A percentile compares a stretch with the other conserved stretches of the same genome.
phyloP scores from a whole-genome alignment of 306 rosid genomes.

The Cyamopsis tetragonoloba region DNA sequence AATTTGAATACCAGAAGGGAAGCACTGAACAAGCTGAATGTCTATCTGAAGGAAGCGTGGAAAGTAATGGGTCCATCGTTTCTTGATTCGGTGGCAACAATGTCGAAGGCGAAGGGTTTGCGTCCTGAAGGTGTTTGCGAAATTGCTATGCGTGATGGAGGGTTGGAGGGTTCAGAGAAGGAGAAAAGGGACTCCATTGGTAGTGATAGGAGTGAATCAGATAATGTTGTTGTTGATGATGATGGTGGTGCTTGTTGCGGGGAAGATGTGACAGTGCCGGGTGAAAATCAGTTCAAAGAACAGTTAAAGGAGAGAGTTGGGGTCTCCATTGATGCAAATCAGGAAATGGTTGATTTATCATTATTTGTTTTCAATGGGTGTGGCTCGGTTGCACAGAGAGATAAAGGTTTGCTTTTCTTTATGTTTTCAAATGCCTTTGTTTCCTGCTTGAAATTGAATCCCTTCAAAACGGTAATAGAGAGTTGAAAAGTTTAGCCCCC shows the following conservation, averaged over 20 bases:
- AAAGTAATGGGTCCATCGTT: constrained; percentile 51
- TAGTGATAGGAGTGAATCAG: background rate
- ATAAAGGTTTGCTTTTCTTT: constrained; percentile 29
- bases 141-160: background rate
- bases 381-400: constrained; percentile 20
- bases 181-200: background rate
- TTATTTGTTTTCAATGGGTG: too few relatives aligned
- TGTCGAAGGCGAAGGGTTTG: constrained; percentile 1
- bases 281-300: constrained; percentile 6
- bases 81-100: constrained; percentile 29
- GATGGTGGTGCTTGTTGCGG: constrained; percentile 6
- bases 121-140: constrained; percentile 17
- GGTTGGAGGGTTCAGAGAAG: background rate
- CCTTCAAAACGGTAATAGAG: background rate
- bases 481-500: background rate
- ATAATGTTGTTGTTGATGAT: background rate
- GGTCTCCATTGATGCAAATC: constrained; percentile 5
- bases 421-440: background rate
- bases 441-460: background rate
- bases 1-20: constrained; percentile 43
- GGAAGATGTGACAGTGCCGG: constrained; percentile 7
- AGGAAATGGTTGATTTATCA: constrained; percentile 15
- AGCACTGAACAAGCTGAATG: constrained; percentile 42
- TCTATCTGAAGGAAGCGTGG: constrained; percentile 59
- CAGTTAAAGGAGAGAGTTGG: constrained; percentile 19